Evolutionary conservation across 192 early-diverging fungal species (phyloP), one percentile per base, ranked within the genome.

Genomic region (Podila minutissima): DNA sequence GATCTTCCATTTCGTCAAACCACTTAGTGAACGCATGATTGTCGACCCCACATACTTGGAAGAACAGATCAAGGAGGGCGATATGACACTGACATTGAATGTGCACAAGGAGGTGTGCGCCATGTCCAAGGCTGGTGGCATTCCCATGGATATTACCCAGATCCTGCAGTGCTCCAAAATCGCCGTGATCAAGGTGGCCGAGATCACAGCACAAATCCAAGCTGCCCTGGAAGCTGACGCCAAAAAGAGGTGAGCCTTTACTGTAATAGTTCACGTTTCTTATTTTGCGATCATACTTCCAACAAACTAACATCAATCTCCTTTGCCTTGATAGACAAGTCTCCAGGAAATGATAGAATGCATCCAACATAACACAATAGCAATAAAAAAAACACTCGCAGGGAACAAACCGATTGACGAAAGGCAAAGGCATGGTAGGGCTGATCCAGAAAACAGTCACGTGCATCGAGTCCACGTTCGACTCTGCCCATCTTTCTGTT

Each of bases 41-140:
- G 86, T 97, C 1, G 98, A 99, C 84, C 96, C 98, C 1, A 92
- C 83, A 51, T 83, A 91, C 37, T 63, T 96, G 28, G 98, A 99
- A 77, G 97, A 98, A 74, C 94, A 95, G 82, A 86, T 93, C 22
- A 88, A 90, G 75, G 88, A 91, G 58, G 95, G 94, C 9, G 88
- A 92, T 59, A 92, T 98, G 89, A 96, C 95, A 5, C 84, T 98
- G 26, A 94, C 95, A 41, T 85, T 98, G 64, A 99, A 98, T 66
- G 87, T 91, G 8, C 95, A 99, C 75, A 89, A 93, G 55, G 98
- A 99, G 78, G 87, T 99, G 12, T 98, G 96, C 70, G 91, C 96
- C 22, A 71, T 99, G 57, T 92, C 91, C 63, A 98, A 98, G 82
- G 93, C 95, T 5, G 97, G 97, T 22, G 98, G 96, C 37, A 86